A percentile compares a stretch with the other conserved stretches of the same genome.
phyloP scores from a whole-genome alignment of 768 basidiomycete species.

The Amyloporia xantha region DNA sequence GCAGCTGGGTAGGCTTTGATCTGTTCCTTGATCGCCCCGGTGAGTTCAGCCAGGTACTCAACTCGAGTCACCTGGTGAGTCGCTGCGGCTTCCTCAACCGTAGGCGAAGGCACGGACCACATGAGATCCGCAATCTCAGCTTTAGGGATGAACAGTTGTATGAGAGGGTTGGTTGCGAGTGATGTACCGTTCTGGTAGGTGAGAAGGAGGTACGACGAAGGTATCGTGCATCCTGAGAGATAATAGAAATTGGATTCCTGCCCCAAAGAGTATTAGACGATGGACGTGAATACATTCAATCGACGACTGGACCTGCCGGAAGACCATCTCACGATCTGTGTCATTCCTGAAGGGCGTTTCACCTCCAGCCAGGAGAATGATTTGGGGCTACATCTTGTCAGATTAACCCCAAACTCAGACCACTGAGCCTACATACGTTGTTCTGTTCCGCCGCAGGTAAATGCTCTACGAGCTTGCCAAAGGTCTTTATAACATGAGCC shows the following conservation, averaged over 20 bases:
- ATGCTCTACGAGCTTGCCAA: slow-evolving; percentile 41
- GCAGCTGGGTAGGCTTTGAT: slow-evolving; percentile 46
- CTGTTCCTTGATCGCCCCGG: slow-evolving; percentile 38
- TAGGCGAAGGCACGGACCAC: slow-evolving; percentile 85
- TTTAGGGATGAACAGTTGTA: slow-evolving; percentile 75
- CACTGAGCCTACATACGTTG: slow-evolving; percentile 40
- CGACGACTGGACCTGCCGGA: slow-evolving; percentile 39
- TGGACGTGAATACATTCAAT: background rate
- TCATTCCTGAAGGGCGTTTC: slow-evolving; percentile 64
- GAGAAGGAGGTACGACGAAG: slow-evolving; percentile 61
- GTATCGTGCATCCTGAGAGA: slow-evolving; percentile 72
- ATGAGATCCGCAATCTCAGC: slow-evolving; percentile 67
- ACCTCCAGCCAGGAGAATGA: slow-evolving; percentile 62
- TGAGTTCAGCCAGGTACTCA: slow-evolving; percentile 41
- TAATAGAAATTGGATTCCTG: slow-evolving; percentile 88
- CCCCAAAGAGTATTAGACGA: background rate
- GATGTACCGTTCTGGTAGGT: slow-evolving; percentile 46
- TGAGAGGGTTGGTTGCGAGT: slow-evolving; percentile 33
- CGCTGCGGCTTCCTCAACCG: slow-evolving; percentile 46
- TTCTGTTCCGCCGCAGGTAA: slow-evolving; percentile 42
- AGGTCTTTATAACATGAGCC: slow-evolving; percentile 47
- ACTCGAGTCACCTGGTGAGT: slow-evolving; percentile 58
- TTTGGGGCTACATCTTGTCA: slow-evolving; percentile 46
- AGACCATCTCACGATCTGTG: slow-evolving; percentile 76
- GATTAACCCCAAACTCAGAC: background rate